A percentile compares a stretch with the other conserved stretches of the same genome.
Evolutionary conservation across 202 grass and related monocot species (phyloP).

Genomic region (Panicum hallii): DNA sequence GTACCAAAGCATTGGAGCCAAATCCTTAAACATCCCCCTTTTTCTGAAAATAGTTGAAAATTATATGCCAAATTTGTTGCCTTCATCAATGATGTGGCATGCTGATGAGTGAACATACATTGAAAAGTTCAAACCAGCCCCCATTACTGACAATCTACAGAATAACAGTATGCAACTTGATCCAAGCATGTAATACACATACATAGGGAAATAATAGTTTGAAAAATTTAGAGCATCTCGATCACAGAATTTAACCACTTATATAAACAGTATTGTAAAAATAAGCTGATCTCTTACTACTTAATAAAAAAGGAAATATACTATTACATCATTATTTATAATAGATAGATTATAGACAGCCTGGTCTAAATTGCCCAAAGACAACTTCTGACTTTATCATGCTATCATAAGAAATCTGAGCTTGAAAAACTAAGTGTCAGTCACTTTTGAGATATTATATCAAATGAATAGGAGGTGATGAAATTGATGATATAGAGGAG

Average conservation of each 20-base stretch:
- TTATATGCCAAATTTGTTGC: conserved; percentile 24
- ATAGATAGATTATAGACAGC: neutral
- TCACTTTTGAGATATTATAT: neutral
- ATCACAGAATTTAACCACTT: too few relatives aligned
- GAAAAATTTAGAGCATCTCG: neutral
- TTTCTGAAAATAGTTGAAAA: conserved; percentile 50
- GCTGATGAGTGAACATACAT: neutral
- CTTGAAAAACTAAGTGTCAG: conserved; percentile 1
- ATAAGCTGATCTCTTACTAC: neutral
- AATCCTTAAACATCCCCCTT: conserved; percentile 60
- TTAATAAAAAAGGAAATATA: conserved; percentile 8
- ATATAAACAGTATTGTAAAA: neutral
- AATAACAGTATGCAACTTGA: neutral
- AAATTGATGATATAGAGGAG: neutral
- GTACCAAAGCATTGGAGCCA: conserved; percentile 70
- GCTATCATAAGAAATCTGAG: conserved; percentile 8
- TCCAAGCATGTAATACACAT: neutral
- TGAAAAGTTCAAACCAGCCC: neutral
- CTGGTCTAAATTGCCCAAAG: neutral
- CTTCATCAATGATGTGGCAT: neutral
- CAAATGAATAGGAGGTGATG: conserved; percentile 19
- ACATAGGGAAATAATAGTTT: conserved; percentile 20
- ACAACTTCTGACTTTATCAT: neutral
- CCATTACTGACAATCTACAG: too few relatives aligned
- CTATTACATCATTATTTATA: neutral